Evolutionary conservation across 192 early-diverging fungal genomes (phyloP).

Genomic region (Coemansia guatemalensis): DNA sequence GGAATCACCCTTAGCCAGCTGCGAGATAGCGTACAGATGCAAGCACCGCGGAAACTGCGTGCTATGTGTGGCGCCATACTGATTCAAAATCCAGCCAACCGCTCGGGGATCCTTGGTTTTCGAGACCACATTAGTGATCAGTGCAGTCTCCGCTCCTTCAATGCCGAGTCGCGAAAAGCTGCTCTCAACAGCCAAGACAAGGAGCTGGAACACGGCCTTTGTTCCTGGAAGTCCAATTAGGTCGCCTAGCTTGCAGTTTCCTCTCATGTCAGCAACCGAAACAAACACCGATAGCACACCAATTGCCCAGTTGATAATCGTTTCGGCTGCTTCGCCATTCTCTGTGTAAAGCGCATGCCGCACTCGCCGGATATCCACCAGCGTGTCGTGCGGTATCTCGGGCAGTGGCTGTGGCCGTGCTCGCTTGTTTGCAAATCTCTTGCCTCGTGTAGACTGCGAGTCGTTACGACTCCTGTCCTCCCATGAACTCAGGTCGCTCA

Average conservation of each 20-base stretch:
- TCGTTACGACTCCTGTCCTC: slow-evolving; percentile 39
- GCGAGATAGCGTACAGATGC: slow-evolving; percentile 31
- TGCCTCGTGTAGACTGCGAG: slow-evolving; percentile 10
- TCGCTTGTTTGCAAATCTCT: slow-evolving; percentile 19
- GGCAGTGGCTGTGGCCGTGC: slow-evolving; percentile 27
- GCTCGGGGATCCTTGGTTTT: slow-evolving; percentile 34
- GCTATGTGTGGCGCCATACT: slow-evolving; percentile 28
- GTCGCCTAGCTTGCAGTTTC: slow-evolving; percentile 31
- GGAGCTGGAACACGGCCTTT: slow-evolving; percentile 30
- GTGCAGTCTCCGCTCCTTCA: slow-evolving; percentile 20
- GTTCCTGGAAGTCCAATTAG: slow-evolving; percentile 28
- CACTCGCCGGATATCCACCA: slow-evolving; percentile 24
- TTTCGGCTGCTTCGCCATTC: neutral
- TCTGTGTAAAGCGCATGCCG: slow-evolving; percentile 17
- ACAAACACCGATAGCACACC: slow-evolving; percentile 41
- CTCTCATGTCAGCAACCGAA: slow-evolving; percentile 46
- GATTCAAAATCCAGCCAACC: slow-evolving; percentile 38
- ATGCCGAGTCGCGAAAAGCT: slow-evolving; percentile 9
- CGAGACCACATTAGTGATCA: slow-evolving; percentile 18
- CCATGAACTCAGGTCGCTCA: slow-evolving; percentile 47
- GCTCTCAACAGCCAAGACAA: slow-evolving; percentile 35
- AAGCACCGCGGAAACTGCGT: slow-evolving; percentile 27
- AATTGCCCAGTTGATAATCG: slow-evolving; percentile 31
- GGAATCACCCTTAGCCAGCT: slow-evolving; percentile 8
- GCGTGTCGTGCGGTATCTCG: slow-evolving; percentile 23